A percentile compares a stretch with the other conserved stretches of the same genome.
phyloP scores from a whole-genome alignment of 2,329 filamentous ascomycete genomes.

The Beauveria bassiana region DNA sequence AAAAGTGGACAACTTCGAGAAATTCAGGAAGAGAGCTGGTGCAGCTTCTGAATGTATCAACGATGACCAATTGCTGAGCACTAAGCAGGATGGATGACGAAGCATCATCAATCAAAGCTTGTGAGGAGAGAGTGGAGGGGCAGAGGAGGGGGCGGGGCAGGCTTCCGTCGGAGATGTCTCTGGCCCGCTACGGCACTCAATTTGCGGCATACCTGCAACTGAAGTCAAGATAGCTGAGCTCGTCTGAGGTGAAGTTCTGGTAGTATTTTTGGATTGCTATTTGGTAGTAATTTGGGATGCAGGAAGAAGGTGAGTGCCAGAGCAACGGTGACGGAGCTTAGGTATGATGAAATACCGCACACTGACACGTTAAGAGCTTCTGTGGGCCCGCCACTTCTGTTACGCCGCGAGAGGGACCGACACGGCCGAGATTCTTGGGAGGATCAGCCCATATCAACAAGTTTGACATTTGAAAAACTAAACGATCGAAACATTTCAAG shows the following conservation, averaged over 20 bases:
- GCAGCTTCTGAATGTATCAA: background rate
- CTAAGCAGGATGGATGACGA: constrained; percentile 5
- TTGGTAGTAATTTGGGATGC: background rate
- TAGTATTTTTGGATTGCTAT: background rate
- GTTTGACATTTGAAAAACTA: too few species aligned
- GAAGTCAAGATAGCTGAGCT: background rate
- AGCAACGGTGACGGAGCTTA: background rate
- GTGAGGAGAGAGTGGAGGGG: constrained; percentile 7
- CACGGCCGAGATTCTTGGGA: background rate
- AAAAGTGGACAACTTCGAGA: background rate
- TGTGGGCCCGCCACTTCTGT: background rate
- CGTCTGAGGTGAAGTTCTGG: background rate
- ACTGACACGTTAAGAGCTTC: constrained; percentile 1
- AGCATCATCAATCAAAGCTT: constrained; percentile 8
- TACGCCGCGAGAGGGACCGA: constrained; percentile 1
- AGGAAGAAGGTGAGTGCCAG: background rate
- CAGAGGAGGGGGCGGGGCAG: constrained; percentile 11
- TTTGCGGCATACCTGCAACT: constrained; percentile 6
- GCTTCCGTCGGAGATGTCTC: background rate
- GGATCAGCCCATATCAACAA: too few species aligned
- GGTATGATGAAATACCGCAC: constrained; percentile 5
- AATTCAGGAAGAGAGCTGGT: background rate
- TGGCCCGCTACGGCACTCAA: background rate
- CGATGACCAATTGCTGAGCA: constrained; percentile 7
- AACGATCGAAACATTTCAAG: too few species aligned